Evolutionary conservation across 2,329 filamentous ascomycete genomes (phyloP), one percentile per base, ranked within the genome.

Genomic region (Plenodomus biglobosus): DNA sequence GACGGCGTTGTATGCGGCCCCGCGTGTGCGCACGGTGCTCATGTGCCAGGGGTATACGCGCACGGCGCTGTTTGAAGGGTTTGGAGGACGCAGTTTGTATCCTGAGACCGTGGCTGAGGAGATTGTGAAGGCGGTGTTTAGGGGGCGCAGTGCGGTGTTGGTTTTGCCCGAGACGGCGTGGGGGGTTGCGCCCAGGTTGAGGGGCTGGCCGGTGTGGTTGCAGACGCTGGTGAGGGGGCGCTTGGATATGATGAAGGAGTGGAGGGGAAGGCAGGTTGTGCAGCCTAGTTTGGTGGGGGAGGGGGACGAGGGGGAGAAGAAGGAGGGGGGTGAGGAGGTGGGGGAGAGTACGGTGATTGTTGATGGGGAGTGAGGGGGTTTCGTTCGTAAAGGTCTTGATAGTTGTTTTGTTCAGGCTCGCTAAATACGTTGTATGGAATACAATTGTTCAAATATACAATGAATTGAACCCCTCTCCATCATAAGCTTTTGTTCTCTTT

Each of bases 41-140:
- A 79, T 88, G 40, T 83, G 82, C 53, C 85, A 83, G 59, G 81
- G 78, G 38, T 86, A 83, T 68, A 85, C 77, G 58, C 81, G 77
- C 62, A 88, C 79, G 1, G 68, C 77, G n/a, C 74, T 87, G 8
- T 85, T 86, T 59, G 69, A 75, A 21, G 81, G 81, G 1, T 81
- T 84, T 58, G 70, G 76, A 5, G 77, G 79, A 16, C 75, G 79
- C 1, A 62, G 80, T 24, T 69, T 87, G 49, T 74, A 82, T 55
- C 77, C 82, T 0, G 83, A 84, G 66, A 84, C 80, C 1, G 84
- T 89, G 11, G 85, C 85, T 0, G 82, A 87, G 59, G 79, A 74
- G 6, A 77, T 88, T 42, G 82, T 85, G 1, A 71, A 76, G 51
- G 79, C 85, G 62, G 80, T 88, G 6, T 60, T 86, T 34, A 74